Base-by-base conservation (phyloP, 129 eudicot species). In the Rutidosis leptorrhynchoides region DNA sequence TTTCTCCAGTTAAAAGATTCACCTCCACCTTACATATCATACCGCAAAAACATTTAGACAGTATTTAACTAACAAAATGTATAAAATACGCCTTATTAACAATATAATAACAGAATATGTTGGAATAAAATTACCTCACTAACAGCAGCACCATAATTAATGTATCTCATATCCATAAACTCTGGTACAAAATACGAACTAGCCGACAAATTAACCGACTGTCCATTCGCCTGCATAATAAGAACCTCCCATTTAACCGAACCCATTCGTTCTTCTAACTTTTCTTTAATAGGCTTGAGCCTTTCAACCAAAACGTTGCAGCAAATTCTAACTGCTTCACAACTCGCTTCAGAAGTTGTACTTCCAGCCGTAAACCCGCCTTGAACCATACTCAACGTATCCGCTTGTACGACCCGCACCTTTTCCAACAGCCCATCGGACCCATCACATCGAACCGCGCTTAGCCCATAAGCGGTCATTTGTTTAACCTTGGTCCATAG, bases 401-500 rank as follows among this genome's bases (percentile, higher is more conserved):
- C 98, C 0, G 95, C 72, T 79, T 93, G 95, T 33, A 93, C 51
- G 16, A 93, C 84, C 3, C 96, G 74, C 29, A 85, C 87, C 76
- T 82, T 88, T 15, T 88, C 92, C 62, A 85, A 69, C 5, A 93
- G 78, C 16, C 69, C 76, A 58, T 75, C 81, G 2, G 67, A 75
- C 58, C 87, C 95, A 62, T 71, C 84, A 70, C 96, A 88, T 40
- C 73, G 71, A 69, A 86, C 71, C 37, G 74, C 78, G 62, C 84
- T 74, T 20, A 93, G 80, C 74, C 84, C 83, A 82, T 69, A 88
- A 5, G 95, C 95, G 33, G 95, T 72, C 83, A 79, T 87, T 63
- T 93, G 96, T 70, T 82, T 83, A 5, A 93, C 98, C 81, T 93
- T 93, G 5, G 98, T 93, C 96, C 95, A 88, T 2, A 88, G 85